These are phyloP conservation scores for Tulasnella sp. DNA, from an alignment of 768 basidiomycete genomes.

Conservation along the genomic window DNA sequence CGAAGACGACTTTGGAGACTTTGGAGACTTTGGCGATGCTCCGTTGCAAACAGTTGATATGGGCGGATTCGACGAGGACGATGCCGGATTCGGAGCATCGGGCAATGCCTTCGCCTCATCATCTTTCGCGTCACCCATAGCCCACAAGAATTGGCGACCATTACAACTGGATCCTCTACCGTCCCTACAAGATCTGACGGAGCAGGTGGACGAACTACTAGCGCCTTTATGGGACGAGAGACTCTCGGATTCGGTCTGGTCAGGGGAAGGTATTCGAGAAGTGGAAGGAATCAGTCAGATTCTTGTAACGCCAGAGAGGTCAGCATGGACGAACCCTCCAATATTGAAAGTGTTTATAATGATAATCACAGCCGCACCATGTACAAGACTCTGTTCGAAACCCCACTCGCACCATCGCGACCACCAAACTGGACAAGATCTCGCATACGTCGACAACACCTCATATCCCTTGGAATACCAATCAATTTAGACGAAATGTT, in stretches of 20 bases:
- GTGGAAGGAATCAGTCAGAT: slow-evolving; percentile 74
- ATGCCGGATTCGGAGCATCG: background rate
- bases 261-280: slow-evolving; percentile 65
- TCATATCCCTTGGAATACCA: slow-evolving; percentile 85
- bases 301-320: slow-evolving; percentile 69
- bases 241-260: slow-evolving; percentile 39
- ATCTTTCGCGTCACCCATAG: slow-evolving; percentile 9
- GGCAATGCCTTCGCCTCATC: slow-evolving; percentile 2
- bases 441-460: slow-evolving; percentile 77
- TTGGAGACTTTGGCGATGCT: slow-evolving; percentile 52
- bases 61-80: slow-evolving; percentile 1
- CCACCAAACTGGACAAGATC: slow-evolving; percentile 94
- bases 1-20: slow-evolving; percentile 61
- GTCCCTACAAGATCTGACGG: slow-evolving; percentile 42
- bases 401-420: slow-evolving; percentile 62
- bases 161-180: slow-evolving; percentile 57
- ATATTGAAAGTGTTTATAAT: background rate
- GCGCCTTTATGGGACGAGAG: slow-evolving; percentile 51
- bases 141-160: slow-evolving; percentile 42
- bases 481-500: slow-evolving; percentile 91
- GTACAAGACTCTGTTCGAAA: slow-evolving; percentile 56
- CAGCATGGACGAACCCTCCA: slow-evolving; percentile 15
- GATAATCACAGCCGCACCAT: slow-evolving; percentile 53
- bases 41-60: slow-evolving; percentile 1
- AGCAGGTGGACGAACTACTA: slow-evolving; percentile 56